Percentiles rank a stretch among this genome's conserved stretches.
Conservation (phyloP, 208 protist genomes). For the Crithidia brevicula region DNA sequence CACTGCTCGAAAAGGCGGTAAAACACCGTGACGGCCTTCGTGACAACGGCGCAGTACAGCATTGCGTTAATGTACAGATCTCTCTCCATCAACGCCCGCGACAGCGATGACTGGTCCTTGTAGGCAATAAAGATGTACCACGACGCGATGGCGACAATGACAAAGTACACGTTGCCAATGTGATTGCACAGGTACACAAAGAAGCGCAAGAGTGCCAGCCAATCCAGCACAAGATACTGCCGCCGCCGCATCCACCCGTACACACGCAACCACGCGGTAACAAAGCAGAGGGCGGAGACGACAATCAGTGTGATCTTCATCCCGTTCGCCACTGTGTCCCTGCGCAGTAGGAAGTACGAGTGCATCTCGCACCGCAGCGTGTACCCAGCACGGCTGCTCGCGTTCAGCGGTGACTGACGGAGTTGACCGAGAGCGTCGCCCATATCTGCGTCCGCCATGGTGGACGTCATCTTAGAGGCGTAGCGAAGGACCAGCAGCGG, state of each 20-base stretch:
- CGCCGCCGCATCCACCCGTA: conserved; percentile 87
- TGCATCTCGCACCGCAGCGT: conserved; percentile 29
- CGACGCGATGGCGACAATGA: conserved; percentile 54
- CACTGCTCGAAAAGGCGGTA: conserved; percentile 85
- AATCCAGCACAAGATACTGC: conserved; percentile 74
- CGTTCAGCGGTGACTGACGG: conserved; percentile 27
- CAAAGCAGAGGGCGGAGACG: conserved; percentile 53
- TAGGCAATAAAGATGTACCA: conserved; percentile 83
- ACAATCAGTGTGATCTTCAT: conserved; percentile 70
- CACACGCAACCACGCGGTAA: conserved; percentile 64
- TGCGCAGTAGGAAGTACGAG: conserved; percentile 44
- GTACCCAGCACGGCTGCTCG: conserved; percentile 4
- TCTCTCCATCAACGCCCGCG: conserved; percentile 36
- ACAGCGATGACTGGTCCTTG: conserved; percentile 51
- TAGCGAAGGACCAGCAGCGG: conserved; percentile 70
- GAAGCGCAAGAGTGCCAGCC: conserved; percentile 54
- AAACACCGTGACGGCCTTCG: conserved; percentile 64
- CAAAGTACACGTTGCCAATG: conserved; percentile 68
- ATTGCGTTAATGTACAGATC: conserved; percentile 71
- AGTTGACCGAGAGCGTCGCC: conserved; percentile 11
- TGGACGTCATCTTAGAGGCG: conserved; percentile 42
- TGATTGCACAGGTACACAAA: conserved; percentile 80
- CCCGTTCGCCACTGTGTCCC: conserved; percentile 33
- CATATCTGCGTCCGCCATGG: not conserved
- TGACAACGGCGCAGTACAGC: conserved; percentile 60